Evolutionary conservation across 352 stramenopile genomes (phyloP), one percentile per base, ranked within the genome.

Genomic region (Phytopythium chamaehyphon): DNA sequence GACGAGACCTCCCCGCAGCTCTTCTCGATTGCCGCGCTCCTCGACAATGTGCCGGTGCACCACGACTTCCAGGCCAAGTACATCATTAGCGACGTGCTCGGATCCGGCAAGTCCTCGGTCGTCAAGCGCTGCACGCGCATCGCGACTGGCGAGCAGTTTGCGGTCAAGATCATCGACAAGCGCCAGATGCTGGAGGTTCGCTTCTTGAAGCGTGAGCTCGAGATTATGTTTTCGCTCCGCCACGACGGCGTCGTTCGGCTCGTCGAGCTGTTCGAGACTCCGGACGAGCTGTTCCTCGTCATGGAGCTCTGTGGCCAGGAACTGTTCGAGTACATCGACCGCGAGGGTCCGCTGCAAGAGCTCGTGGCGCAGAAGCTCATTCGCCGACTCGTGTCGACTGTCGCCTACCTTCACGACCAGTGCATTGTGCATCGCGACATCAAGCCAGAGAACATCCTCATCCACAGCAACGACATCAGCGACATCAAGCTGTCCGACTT

Each of bases 341-440:
- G 70, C 40, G 71, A 88, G 28, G 86, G 81, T 1, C 80, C 78
- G 31, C 59, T 96, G 31, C 65, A 67, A 23, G 88, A 96, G 51
- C 59, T 66, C 11, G 66, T 73, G 1, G 85, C 88, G 18, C 73
- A 82, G 33, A 61, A 69, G 24, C 65, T 95, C 40, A 86, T 93
- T 50, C 66, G 69, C 18, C 77, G 80, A 16, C 61, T 97, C 6
- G 71, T 97, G 19, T 57, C 64, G 31, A 90, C 86, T 19, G 84
- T 96, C 40, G 71, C 70, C 53, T 96, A 96, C 59, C 61, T 93
- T 42, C 86, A 97, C 62, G 73, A 69, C 15, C 66, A 88, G 40
- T 88, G 73, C 61, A 90, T 93, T 51, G 82, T 93, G 40, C 85
- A 92, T 51, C 85, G 82, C 47, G 84, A 92, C 42, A 93, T 93